Base-by-base conservation (phyloP, 257 asterid genomes). In the Coffea canephora region DNA sequence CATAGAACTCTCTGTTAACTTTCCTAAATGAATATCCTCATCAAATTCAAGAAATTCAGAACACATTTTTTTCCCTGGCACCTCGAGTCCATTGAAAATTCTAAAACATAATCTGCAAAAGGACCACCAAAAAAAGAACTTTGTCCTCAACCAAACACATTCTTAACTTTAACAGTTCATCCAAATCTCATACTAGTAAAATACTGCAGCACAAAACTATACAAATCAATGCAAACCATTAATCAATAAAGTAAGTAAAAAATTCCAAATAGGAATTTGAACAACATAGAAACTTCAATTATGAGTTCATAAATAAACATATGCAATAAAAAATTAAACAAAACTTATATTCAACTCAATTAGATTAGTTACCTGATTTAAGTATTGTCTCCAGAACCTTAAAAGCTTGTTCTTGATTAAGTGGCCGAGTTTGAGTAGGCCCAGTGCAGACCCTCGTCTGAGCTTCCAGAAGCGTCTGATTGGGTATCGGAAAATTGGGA, bases 401-500 rank as follows among this genome's bases (percentile, higher is more conserved):
- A 83, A 90, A 92, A 82, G 99, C 98, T 80, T 95, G 95, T 79
- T 92, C 97, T 45, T 89, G 96, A 82, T 78, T 87, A 54, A 95
- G 99, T 72, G 98, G 97, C 89, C 83, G 91, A 79, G 99, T 93
- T 73, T 91, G 98, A 45, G 97, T 95, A 49, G 99, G 99, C 21
- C 98, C 97, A 3, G 98, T 95, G 81, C 99, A 95, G 71, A 95
- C 97, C 91, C 87, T 94, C 48, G 92, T 88, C 77, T 93, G 99
- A 27, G 98, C 98, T 41, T 95, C 98, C 81, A 93, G 82, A 50
- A 95, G 96, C 74, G 95, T 92, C 83, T 87, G 96, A 76, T 93
- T 93, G 41, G 98, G 96, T 82, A 46, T 84, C 1, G 84, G 82
- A 31, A 91, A 69, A 69, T 68, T 81, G 76, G 89, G 89, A 69